phyloP scores from a whole-genome alignment of 768 basidiomycete genomes.

The Calvatia gigantea region DNA sequence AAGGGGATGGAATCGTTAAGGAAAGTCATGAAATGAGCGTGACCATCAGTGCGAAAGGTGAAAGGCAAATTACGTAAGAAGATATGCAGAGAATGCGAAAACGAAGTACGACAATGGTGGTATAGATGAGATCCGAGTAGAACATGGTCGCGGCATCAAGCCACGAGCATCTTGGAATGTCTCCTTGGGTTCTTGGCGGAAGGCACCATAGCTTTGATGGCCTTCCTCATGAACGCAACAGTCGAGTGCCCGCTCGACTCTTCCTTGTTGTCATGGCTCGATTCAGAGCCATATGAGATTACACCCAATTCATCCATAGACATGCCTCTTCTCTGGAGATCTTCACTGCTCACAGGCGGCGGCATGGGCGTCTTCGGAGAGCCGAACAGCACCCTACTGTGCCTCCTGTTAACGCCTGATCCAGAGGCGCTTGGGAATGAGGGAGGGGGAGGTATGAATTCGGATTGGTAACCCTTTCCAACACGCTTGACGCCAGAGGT shows the following conservation, averaged over 20 bases:
- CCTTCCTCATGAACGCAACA: constrained; percentile 59
- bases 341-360: constrained; percentile 69
- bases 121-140: neutral
- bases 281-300: constrained; percentile 33
- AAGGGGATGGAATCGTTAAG: neutral
- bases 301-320: constrained; percentile 69
- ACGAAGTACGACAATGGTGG: neutral
- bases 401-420: constrained; percentile 22
- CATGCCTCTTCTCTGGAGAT: constrained; percentile 39
- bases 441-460: constrained; percentile 42
- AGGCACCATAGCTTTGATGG: constrained; percentile 75
- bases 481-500: constrained; percentile 76
- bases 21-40: constrained; percentile 9
- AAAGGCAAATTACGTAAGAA: neutral
- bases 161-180: constrained; percentile 11
- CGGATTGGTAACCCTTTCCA: constrained; percentile 80
- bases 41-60: neutral
- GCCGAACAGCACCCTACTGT: constrained; percentile 43
- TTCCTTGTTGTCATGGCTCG: constrained; percentile 23
- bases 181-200: constrained; percentile 8
- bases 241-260: constrained; percentile 50
- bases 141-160: constrained; percentile 6
- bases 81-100: constrained; percentile 1
- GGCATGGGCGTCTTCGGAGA: constrained; percentile 57
- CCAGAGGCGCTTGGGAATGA: constrained; percentile 23